Evolutionary conservation across 345 rosid genomes (phyloP).

Genomic region (Xanthoceras sorbifolium): DNA sequence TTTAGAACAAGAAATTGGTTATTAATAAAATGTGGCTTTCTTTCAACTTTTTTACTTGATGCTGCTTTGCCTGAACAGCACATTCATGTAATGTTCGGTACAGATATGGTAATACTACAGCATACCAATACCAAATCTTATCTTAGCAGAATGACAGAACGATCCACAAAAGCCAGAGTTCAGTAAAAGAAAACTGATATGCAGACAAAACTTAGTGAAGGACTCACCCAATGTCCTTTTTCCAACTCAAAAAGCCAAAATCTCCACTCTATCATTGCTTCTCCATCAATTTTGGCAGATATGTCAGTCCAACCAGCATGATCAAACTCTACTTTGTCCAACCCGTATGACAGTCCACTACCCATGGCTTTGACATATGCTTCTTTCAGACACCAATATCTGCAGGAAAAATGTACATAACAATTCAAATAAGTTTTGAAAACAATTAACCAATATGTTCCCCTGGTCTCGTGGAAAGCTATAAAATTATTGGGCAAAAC

Average conservation of each 20-base stretch:
- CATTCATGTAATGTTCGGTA: too few species aligned
- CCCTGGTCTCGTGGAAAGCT: too few species aligned
- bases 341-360: slow-evolving; percentile 46
- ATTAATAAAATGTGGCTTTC: too few species aligned
- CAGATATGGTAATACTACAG: too few species aligned
- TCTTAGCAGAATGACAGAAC: background rate
- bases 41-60: too few species aligned
- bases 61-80: too few species aligned
- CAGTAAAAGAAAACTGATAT: background rate
- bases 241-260: slow-evolving; percentile 56
- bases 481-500: too few species aligned
- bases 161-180: background rate
- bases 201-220: background rate
- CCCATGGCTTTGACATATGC: slow-evolving; percentile 75
- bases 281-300: slow-evolving; percentile 44
- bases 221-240: slow-evolving; percentile 47
- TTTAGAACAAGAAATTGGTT: too few species aligned
- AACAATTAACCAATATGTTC: background rate
- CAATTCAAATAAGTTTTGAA: background rate
- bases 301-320: slow-evolving; percentile 56
- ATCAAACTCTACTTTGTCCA: slow-evolving; percentile 60
- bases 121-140: background rate
- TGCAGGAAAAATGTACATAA: slow-evolving; percentile 25
- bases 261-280: slow-evolving; percentile 41
- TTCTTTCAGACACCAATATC: slow-evolving; percentile 79